phyloP scores from a whole-genome alignment of 2,329 filamentous ascomycete genomes.

The Curvularia sp. region DNA sequence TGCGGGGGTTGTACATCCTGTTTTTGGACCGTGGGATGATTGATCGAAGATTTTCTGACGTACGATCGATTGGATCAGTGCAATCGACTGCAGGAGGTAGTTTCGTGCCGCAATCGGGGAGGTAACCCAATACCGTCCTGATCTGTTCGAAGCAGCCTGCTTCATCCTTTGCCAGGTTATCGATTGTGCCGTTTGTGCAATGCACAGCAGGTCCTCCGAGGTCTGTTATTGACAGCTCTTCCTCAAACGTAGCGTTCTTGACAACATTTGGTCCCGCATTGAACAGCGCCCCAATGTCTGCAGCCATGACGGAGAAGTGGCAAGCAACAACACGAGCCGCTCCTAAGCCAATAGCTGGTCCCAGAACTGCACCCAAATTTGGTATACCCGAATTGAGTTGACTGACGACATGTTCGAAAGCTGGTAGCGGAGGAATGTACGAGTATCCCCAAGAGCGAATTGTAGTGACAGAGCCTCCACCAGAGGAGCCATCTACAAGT shows the following conservation, averaged over 20 bases:
- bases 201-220: constrained; percentile 68
- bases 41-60: constrained; percentile 59
- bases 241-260: constrained; percentile 69
- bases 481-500: constrained; percentile 69
- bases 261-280: constrained; percentile 71
- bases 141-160: constrained; percentile 69
- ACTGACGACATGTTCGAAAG: constrained; percentile 61
- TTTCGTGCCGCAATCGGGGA: constrained; percentile 65
- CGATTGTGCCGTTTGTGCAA: constrained; percentile 71
- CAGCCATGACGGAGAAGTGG: constrained; percentile 72
- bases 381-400: constrained; percentile 70
- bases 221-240: constrained; percentile 65
- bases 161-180: constrained; percentile 68
- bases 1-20: constrained; percentile 67
- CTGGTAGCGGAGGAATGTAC: constrained; percentile 65
- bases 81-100: constrained; percentile 59
- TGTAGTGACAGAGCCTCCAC: constrained; percentile 68
- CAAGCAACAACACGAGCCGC: constrained; percentile 68
- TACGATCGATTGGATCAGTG: constrained; percentile 60
- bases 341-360: constrained; percentile 69
- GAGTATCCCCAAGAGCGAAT: constrained; percentile 64
- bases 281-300: constrained; percentile 67
- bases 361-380: constrained; percentile 68
- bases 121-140: constrained; percentile 62
- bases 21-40: constrained; percentile 66